Evolutionary conservation across 2,329 filamentous ascomycete genomes (phyloP), one percentile per base, ranked within the genome.

Genomic region (Plectosphaerella plurivora): DNA sequence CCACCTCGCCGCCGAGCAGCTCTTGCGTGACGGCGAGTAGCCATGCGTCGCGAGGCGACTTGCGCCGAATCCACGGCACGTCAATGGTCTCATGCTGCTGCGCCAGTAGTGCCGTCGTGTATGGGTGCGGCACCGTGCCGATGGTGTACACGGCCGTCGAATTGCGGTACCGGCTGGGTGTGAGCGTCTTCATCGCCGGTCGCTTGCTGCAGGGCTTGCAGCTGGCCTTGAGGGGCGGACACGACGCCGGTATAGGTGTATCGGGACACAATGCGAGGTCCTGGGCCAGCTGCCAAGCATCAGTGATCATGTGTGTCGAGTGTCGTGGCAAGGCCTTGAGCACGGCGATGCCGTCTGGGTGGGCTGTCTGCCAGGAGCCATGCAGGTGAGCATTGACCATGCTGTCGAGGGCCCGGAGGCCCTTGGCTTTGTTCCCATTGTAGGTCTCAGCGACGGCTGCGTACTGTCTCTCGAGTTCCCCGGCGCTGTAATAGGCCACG

Each of bases 341-440:
- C 3, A 97, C 84, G 5, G 86, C 82, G 53, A 97, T 87, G 28
- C 94, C 93, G 39, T 81, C 77, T 1, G 82, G 74, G 68, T 94
- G 96, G 20, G 77, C 77, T 60, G 87, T 89, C 64, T 95, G 91
- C 83, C 94, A 97, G 11, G 85, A 88, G 51, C 80, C 79, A 65
- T 97, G 92, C 4, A 97, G 77, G 67, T 97, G 94, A 2, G 86
- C 81, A 63, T 89, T 92, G 65, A 97, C 89, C 54, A 97, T 79
- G 45, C 81, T 74, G 53, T 87, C 87, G 35, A 97, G 81, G 49
- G 79, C 75, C 51, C 72, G 70, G 22, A 93, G 74, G 3, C 87
- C 89, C 45, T 77, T 74, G 28, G 81, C 78, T 14, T 78, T 78
- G 51, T 77, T 74, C 35, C 77, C 73, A 5, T 72, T 66, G 41